Evolutionary conservation across 352 stramenopile species (phyloP).

Genomic region (Globisporangium yorkense): DNA sequence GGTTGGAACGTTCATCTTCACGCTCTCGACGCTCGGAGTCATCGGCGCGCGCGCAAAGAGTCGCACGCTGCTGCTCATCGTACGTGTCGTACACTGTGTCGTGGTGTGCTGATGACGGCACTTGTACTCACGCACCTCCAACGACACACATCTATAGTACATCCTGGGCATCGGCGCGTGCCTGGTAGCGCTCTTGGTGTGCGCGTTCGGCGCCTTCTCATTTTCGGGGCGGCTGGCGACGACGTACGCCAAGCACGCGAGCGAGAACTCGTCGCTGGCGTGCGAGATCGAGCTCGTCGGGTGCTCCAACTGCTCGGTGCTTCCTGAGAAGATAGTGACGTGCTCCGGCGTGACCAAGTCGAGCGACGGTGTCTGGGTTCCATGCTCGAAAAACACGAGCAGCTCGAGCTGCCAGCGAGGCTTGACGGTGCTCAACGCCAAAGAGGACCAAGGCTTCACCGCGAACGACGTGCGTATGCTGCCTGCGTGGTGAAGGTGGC

Average conservation of each 20-base stretch:
- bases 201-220: constrained; percentile 56
- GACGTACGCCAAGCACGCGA: constrained; percentile 41
- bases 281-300: constrained; percentile 57
- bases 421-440: constrained; percentile 49
- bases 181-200: constrained; percentile 55
- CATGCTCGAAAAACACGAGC: constrained; percentile 25
- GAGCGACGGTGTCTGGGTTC: constrained; percentile 31
- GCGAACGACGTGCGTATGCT: constrained; percentile 48
- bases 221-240: constrained; percentile 53
- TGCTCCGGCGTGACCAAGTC: constrained; percentile 41
- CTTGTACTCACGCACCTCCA: neutral
- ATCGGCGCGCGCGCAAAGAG: constrained; percentile 70
- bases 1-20: constrained; percentile 58
- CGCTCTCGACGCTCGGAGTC: constrained; percentile 57
- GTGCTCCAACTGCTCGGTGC: constrained; percentile 74
- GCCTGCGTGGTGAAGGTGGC: neutral
- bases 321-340: constrained; percentile 15
- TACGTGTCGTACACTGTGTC: constrained; percentile 22
- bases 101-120: too few relatives aligned
- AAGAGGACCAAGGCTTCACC: constrained; percentile 48
- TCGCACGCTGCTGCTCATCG: constrained; percentile 64
- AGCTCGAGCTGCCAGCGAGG: constrained; percentile 26
- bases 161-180: constrained; percentile 58
- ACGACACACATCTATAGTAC: constrained; percentile 38
- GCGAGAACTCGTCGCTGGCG: constrained; percentile 34